Evolutionary conservation across 495 filamentous ascomycete species (phyloP), one percentile per base, ranked within the genome.

Genomic region (Parathielavia appendiculata): DNA sequence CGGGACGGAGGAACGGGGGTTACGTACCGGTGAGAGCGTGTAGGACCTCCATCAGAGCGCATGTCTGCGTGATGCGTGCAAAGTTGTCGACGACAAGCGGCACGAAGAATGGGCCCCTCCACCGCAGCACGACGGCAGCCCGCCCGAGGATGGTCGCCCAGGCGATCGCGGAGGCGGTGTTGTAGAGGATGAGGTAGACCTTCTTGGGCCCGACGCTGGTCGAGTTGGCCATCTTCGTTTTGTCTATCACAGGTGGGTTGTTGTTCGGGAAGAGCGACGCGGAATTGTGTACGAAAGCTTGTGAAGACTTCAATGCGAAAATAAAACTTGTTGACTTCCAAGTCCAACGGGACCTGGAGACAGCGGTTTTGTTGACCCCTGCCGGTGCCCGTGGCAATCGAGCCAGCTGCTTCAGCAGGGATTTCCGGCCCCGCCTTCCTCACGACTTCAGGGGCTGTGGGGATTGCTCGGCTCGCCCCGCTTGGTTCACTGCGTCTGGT

Each of bases 141-240:
- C 86, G 83, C 51, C 80, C 75, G 54, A 95, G 79, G 53, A 93
- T 82, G 30, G 77, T 78, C 17, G 78, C 66, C 93, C 93, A 98
- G 58, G 91, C 79, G 44, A 84, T 54, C 54, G 88, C 83, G 62
- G 83, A 90, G 59, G 86, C 63, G 62, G 82, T 73, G 71, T 97
- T 98, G 82, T 97, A 98, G 67, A 81, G 69, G 69, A 88, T 79
- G 41, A 97, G 83, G 75, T 95, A 95, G 64, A 69, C 75, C 50
- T 73, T 81, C 60, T 76, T 80, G 63, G 68, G 57, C 32, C 67
- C 62, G 49, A 71, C 73, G n/a, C 65, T 48, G 26, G 12, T 58
- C 52, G 50, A 46, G 44, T 45, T 50, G 16, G 54, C 60, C 54
- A 59, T 50, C 16, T 22, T 56, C 16, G 35, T 36, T 41, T 36